A percentile compares a stretch with the other conserved stretches of the same genome.
Evolutionary conservation across 768 basidiomycete genomes (phyloP).

Genomic region (Termitomyces sp.): DNA sequence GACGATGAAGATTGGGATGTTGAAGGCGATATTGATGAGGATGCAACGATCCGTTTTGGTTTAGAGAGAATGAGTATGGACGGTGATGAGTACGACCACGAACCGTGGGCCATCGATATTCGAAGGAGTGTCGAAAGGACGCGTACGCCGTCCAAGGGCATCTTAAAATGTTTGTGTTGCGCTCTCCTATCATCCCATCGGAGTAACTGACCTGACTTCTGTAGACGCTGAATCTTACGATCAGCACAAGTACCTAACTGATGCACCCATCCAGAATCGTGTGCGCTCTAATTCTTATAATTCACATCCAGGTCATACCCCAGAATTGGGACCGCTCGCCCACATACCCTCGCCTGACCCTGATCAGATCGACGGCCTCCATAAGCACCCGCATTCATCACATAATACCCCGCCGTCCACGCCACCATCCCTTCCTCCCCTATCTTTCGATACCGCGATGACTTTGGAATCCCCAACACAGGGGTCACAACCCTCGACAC

Average conservation of each 20-base stretch:
- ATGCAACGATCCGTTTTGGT: slow-evolving; percentile 67
- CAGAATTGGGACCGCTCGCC: slow-evolving; percentile 72
- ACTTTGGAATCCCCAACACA: slow-evolving; percentile 34
- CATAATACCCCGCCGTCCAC: slow-evolving; percentile 25
- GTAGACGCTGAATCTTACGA: slow-evolving; percentile 68
- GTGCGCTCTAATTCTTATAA: slow-evolving; percentile 83
- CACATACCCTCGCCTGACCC: slow-evolving; percentile 82
- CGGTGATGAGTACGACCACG: slow-evolving; percentile 54
- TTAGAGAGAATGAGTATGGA: slow-evolving; percentile 48
- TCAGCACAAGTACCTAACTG: slow-evolving; percentile 55
- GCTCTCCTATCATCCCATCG: not conserved
- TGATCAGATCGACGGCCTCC: slow-evolving; percentile 84
- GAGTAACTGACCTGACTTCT: slow-evolving; percentile 1
- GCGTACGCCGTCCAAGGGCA: slow-evolving; percentile 71
- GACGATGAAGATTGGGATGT: slow-evolving; percentile 80
- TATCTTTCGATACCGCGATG: slow-evolving; percentile 53
- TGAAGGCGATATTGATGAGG: slow-evolving; percentile 65
- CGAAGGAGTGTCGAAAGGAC: slow-evolving; percentile 70
- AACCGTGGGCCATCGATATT: slow-evolving; percentile 76
- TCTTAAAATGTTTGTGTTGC: slow-evolving; percentile 75
- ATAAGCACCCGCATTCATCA: slow-evolving; percentile 59
- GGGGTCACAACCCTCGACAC: slow-evolving; percentile 32
- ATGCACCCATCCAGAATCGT: slow-evolving; percentile 47
- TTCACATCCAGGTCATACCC: slow-evolving; percentile 43
- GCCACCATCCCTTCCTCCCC: slow-evolving; percentile 39